phyloP scores from a whole-genome alignment of 2,329 filamentous ascomycete species.

The Madurella fahalii region DNA sequence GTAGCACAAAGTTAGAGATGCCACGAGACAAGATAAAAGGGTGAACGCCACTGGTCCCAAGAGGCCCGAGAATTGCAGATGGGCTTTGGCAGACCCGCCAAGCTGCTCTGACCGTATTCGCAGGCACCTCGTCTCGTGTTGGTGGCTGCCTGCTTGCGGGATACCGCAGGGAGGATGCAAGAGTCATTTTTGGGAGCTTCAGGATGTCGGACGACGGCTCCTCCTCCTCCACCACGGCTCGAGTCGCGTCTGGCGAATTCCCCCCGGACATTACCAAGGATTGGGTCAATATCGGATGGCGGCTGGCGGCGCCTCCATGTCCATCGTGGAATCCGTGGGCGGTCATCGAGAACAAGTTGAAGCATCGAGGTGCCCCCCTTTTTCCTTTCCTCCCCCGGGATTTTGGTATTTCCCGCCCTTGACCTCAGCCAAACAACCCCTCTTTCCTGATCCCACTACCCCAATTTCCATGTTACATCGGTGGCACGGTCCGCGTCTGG shows the following conservation, averaged over 20 bases:
- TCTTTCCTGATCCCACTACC: neutral
- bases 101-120: constrained; percentile 13
- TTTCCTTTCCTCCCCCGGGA: neutral
- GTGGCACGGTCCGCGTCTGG: constrained; percentile 5
- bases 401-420: neutral
- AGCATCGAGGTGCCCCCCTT: too few relatives aligned
- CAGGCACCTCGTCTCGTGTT: constrained; percentile 13
- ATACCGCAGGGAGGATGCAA: constrained; percentile 11
- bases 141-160: constrained; percentile 16
- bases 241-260: neutral
- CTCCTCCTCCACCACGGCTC: neutral
- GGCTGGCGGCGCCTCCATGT: too few relatives aligned
- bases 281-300: too few relatives aligned
- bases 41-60: neutral
- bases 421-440: neutral
- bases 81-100: constrained; percentile 4
- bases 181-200: constrained; percentile 2
- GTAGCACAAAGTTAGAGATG: constrained; percentile 12
- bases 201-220: neutral
- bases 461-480: constrained; percentile 11
- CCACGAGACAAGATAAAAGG: constrained; percentile 7
- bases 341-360: too few relatives aligned
- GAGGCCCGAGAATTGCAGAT: constrained; percentile 9
- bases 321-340: too few relatives aligned
- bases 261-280: too few relatives aligned